phyloP scores from a whole-genome alignment of 805 yeast species.

The Wickerhamiella azymoides region DNA sequence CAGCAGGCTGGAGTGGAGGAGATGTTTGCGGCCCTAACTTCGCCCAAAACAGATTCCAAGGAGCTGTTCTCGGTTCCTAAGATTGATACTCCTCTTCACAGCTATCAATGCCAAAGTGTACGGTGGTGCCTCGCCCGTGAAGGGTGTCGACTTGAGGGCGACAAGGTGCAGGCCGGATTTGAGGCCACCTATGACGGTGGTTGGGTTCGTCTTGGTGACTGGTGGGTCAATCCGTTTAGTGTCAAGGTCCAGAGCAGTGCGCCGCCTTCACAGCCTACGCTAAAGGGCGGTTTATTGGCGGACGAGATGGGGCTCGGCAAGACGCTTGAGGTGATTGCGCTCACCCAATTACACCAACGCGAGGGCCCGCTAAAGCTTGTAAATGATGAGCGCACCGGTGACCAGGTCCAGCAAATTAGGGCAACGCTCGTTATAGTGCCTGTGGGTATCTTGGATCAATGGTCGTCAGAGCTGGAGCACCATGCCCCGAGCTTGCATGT shows the following conservation, averaged over 20 bases:
- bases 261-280: constrained; percentile 6
- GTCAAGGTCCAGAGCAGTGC: constrained; percentile 2
- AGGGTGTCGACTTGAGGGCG: constrained; percentile 20
- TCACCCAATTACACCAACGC: constrained; percentile 50
- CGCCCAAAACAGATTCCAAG: background rate
- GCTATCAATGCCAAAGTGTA: constrained; percentile 27
- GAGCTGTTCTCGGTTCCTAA: constrained; percentile 3
- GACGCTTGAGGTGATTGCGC: constrained; percentile 68
- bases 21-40: constrained; percentile 3
- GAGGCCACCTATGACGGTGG: constrained; percentile 14
- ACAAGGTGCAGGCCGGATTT: constrained; percentile 16
- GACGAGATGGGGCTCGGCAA: constrained; percentile 99
- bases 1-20: background rate
- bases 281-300: constrained; percentile 48
- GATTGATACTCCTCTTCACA: constrained; percentile 16
- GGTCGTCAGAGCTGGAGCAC: constrained; percentile 57
- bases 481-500: constrained; percentile 52
- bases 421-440: constrained; percentile 82
- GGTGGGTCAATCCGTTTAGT: constrained; percentile 22
- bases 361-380: background rate
- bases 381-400: constrained; percentile 29
- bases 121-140: constrained; percentile 27
- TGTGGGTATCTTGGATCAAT: constrained; percentile 66
- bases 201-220: constrained; percentile 14
- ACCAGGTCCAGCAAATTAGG: constrained; percentile 38